Conservation (phyloP, 108 stramenopile genomes). For the Cyclotella choctawhatcheeana region DNA sequence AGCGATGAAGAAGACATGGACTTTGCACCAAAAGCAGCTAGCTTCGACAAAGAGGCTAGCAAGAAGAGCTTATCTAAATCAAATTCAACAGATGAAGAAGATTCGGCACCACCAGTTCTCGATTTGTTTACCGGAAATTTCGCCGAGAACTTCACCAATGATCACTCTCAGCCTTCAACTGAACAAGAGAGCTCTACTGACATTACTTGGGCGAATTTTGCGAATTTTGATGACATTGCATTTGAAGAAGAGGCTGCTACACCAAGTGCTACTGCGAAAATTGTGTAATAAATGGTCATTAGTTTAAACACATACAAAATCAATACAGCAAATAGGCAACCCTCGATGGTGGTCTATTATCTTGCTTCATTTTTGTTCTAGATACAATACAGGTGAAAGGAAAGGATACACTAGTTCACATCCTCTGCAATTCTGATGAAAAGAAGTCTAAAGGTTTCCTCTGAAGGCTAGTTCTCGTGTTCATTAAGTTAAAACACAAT, state of each 20-base stretch:
- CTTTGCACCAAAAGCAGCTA: constrained; percentile 1
- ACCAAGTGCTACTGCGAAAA: neutral
- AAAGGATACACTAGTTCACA: no score
- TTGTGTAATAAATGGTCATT: no score
- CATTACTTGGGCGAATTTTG: constrained; percentile 59
- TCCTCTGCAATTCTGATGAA: no score
- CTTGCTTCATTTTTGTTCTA: no score
- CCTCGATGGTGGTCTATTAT: no score
- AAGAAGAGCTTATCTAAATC: neutral
- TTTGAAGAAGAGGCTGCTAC: neutral
- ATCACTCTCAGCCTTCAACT: neutral
- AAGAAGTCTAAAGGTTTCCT: no score
- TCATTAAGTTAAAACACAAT: neutral
- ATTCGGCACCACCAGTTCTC: constrained; percentile 63
- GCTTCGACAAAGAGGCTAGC: constrained; percentile 8
- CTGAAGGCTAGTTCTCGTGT: no score
- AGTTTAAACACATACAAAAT: no score
- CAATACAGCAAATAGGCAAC: no score
- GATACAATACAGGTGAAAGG: no score
- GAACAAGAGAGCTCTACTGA: neutral
- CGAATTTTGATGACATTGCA: constrained; percentile 72
- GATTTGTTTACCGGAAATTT: constrained; percentile 87
- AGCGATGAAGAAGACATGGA: constrained; percentile 31
- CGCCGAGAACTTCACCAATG: constrained; percentile 9
- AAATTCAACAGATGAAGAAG: constrained; percentile 18